Conservation (phyloP, 2,329 filamentous ascomycete species). For the Clarireedia homoeocarpa region DNA sequence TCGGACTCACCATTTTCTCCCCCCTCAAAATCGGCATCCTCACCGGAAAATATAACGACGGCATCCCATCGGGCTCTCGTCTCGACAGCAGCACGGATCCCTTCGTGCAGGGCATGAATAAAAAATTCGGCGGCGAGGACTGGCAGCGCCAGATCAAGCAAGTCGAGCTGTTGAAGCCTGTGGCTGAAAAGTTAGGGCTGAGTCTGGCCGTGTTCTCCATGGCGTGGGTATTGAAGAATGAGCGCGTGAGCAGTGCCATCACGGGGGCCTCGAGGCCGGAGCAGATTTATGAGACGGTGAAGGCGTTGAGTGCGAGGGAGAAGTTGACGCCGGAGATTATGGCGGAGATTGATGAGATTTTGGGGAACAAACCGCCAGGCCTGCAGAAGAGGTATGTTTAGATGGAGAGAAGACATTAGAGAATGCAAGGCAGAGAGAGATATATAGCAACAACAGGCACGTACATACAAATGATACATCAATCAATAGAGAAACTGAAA, state of each 20-base stretch:
- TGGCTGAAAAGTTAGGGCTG: constrained; percentile 57
- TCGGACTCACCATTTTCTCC: constrained; percentile 56
- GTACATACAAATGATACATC: too few relatives aligned
- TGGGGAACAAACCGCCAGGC: constrained; percentile 49
- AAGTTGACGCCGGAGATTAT: constrained; percentile 52
- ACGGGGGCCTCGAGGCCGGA: constrained; percentile 49
- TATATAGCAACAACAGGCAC: background rate
- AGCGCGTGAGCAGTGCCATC: constrained; percentile 53
- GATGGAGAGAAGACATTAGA: background rate
- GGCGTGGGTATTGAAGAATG: constrained; percentile 56
- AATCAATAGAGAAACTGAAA: too few relatives aligned
- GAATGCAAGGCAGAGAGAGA: background rate
- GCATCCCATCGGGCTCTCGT: constrained; percentile 51
- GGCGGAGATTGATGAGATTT: constrained; percentile 49
- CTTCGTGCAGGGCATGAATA: constrained; percentile 37
- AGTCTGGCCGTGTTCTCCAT: constrained; percentile 44
- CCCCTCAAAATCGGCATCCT: constrained; percentile 54
- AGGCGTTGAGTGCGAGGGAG: constrained; percentile 43
- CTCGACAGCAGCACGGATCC: constrained; percentile 46
- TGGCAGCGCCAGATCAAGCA: constrained; percentile 51
- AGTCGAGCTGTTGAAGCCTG: constrained; percentile 50
- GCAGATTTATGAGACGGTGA: constrained; percentile 53
- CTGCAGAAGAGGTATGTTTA: constrained; percentile 21
- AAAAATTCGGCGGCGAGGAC: constrained; percentile 37
- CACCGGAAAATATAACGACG: constrained; percentile 60